Conservation (phyloP, 179 eudicot genomes). For the Sideroxylon spinosum region DNA sequence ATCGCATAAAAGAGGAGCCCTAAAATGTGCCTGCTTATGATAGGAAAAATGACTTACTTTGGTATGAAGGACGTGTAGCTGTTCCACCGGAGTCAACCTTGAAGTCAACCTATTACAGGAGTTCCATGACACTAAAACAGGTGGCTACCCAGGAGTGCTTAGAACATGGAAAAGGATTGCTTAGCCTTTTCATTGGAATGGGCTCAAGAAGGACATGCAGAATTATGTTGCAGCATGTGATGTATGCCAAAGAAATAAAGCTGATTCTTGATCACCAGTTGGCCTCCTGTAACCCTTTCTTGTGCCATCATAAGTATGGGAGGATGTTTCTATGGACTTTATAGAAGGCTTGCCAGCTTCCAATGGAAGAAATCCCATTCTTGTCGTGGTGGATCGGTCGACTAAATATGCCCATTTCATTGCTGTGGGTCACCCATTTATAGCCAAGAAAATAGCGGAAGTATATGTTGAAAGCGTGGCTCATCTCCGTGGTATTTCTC, state of each 20-base stretch:
- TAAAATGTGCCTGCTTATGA: too few relatives aligned
- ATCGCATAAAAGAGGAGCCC: too few relatives aligned
- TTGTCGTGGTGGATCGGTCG: not conserved
- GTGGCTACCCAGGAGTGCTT: not conserved
- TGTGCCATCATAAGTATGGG: not conserved
- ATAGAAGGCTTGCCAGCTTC: not conserved
- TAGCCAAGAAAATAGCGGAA: not conserved
- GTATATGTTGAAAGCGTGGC: not conserved
- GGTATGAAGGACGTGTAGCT: too few relatives aligned
- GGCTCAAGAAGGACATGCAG: too few relatives aligned
- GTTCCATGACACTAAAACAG: too few relatives aligned
- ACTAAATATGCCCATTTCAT: slow-evolving; percentile 6
- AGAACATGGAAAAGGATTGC: too few relatives aligned
- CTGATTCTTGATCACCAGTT: not conserved
- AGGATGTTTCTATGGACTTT: slow-evolving; percentile 6
- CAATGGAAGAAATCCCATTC: not conserved
- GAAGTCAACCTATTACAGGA: too few relatives aligned
- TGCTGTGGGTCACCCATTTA: not conserved
- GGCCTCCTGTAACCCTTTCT: slow-evolving; percentile 3
- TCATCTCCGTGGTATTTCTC: not conserved
- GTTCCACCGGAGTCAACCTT: too few relatives aligned
- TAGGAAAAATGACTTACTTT: too few relatives aligned
- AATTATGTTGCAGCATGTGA: not conserved
- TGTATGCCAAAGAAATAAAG: not conserved
- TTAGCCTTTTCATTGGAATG: too few relatives aligned